Conservation (phyloP, 2,329 filamentous ascomycete genomes). For the Claviceps sp. region DNA sequence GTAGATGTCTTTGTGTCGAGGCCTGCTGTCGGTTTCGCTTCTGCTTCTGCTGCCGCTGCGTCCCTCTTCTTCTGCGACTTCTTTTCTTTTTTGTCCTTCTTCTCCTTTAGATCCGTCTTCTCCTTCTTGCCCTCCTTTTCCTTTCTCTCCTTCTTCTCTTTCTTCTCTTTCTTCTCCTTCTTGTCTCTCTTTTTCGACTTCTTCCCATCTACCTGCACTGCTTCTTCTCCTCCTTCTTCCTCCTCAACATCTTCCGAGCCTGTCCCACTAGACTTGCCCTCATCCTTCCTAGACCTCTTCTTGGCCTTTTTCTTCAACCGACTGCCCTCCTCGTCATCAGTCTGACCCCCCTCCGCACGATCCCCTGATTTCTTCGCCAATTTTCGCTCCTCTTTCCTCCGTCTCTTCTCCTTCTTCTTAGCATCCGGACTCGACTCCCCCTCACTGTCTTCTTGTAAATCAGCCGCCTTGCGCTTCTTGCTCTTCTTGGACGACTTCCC, state of each 20-base stretch:
- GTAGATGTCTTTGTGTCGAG: conserved; percentile 12
- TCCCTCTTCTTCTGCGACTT: conserved; percentile 26
- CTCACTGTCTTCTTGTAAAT: conserved; percentile 16
- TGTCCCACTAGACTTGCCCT: conserved; percentile 11
- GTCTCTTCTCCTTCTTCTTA: conserved; percentile 23
- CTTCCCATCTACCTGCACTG: conserved; percentile 13
- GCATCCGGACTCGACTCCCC: conserved; percentile 2
- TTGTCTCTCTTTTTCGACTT: conserved; percentile 26
- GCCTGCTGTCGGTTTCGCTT: conserved; percentile 18
- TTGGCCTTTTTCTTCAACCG: conserved; percentile 28
- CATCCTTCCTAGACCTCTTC: conserved; percentile 22
- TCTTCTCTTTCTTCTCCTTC: conserved; percentile 17
- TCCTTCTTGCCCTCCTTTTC: conserved; percentile 17
- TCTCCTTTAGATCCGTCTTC: conserved; percentile 28
- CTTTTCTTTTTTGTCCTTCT: conserved; percentile 27
- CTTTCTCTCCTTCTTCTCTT: background rate
- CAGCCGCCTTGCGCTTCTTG: conserved; percentile 36
- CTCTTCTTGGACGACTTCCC: conserved; percentile 25
- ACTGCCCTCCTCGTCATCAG: conserved; percentile 19
- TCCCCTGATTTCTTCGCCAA: conserved; percentile 14
- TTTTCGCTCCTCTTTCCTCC: conserved; percentile 23
- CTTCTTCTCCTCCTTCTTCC: conserved; percentile 6
- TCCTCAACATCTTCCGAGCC: conserved; percentile 10
- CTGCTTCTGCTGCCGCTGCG: conserved; percentile 37
- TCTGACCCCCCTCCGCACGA: conserved; percentile 9